phyloP scores from a whole-genome alignment of 371 early-diverging fungal genomes.

The Mucor ambiguus region DNA sequence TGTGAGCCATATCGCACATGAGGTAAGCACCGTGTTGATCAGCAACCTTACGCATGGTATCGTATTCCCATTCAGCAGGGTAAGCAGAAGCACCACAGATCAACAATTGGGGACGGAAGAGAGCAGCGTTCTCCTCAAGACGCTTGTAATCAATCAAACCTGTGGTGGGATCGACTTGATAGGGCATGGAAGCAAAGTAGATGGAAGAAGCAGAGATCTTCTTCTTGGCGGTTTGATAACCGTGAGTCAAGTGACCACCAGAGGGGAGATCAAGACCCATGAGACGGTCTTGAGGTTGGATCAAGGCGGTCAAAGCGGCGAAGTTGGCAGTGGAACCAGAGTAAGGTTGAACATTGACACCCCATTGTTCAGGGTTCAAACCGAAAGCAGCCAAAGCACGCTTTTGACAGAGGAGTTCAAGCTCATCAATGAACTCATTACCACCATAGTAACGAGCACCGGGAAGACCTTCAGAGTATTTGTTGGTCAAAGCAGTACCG shows the following conservation, averaged over 20 bases:
- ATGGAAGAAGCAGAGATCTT: constrained; percentile 98
- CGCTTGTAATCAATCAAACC: constrained; percentile 96
- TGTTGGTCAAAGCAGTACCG: constrained; percentile 98
- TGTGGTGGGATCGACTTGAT: constrained; percentile 86
- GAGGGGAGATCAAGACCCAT: constrained; percentile 96
- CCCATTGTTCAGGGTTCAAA: constrained; percentile 95
- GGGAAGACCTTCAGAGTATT: constrained; percentile 99
- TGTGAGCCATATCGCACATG: constrained; percentile 99
- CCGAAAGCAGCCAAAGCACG: constrained; percentile 95
- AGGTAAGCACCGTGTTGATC: constrained; percentile 93
- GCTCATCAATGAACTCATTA: constrained; percentile 97
- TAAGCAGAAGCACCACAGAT: constrained; percentile 99
- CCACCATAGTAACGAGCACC: constrained; percentile 96
- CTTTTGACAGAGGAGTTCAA: constrained; percentile 94
- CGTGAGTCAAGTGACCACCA: constrained; percentile 99
- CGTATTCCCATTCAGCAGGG: constrained; percentile 98
- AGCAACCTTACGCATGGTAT: constrained; percentile 91
- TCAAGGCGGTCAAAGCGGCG: constrained; percentile 94
- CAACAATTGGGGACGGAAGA: constrained; percentile 97
- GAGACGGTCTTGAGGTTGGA: constrained; percentile 96
- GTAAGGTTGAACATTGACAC: constrained; percentile 99
- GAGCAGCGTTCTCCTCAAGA: constrained; percentile 86
- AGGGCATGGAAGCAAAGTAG: constrained; percentile 99
- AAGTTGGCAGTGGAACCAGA: constrained; percentile 99
- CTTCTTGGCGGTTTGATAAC: constrained; percentile 99